Base-by-base conservation (phyloP, 371 early-diverging fungal species). In the Actinomortierella wolfii region DNA sequence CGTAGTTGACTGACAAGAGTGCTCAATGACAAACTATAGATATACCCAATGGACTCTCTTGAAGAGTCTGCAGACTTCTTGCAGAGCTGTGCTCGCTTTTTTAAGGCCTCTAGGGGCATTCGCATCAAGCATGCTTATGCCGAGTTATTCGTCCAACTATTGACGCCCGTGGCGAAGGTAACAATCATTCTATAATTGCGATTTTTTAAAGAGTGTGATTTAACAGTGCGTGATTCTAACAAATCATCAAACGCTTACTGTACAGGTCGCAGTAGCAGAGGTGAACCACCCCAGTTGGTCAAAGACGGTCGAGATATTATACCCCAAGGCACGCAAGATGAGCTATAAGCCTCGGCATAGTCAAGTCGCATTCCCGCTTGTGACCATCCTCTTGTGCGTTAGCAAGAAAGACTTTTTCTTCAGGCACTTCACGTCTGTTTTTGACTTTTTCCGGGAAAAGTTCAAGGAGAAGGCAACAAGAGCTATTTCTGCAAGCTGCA, bases 11-110 rank as follows among this genome's bases (percentile, higher is more conserved):
- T 34, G 34, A 34, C 34, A 6, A 11, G 34, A 34, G 34, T 11
- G 34, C 21, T 51, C 26, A 6, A 18, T n/a, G n/a, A 28, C 23
- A 18, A 29, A 1, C 21, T 45, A 23, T 51, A 94, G 86, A 86
- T 96, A 5, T 96, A 94, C 70, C 99, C 99, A 0, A 85, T 92
- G 68, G 93, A 94, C 53, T 89, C 91, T 5, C 76, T 98, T 49
- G 97, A 97, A 63, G 97, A 97, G 68, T 91, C 95, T 3, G 93
- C 93, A 2, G 94, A 95, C 58, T 98, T 98, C 71, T 68, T 98
- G 42, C 86, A 90, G 40, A 89, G 88, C 57, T 89, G 91, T 67
- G 95, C 94, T 24, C 86, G 89, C 58, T 93, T 95, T 67, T 95
- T 96, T 68, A 88, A 89, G 57, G 85, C 89, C 47, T 84, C 96